These are phyloP conservation scores for Arthrinium phaeospermum DNA, from an alignment of 2,329 filamentous ascomycete genomes.

Conservation along the genomic window DNA sequence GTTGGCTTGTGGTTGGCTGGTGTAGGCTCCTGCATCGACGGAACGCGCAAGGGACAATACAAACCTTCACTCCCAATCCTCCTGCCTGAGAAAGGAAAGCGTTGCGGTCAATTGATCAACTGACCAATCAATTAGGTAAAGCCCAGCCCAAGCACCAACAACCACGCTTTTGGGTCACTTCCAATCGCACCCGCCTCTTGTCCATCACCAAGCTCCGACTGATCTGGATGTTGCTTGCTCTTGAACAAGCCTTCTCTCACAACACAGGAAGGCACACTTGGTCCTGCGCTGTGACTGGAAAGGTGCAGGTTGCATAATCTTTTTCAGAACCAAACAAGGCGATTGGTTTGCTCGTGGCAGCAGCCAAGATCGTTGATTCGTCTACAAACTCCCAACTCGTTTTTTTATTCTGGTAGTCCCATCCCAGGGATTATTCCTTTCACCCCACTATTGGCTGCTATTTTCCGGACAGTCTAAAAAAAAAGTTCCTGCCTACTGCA, in stretches of 20 bases:
- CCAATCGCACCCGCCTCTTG: neutral
- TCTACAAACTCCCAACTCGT: neutral
- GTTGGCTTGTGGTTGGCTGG: neutral
- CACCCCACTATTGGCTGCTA: slow-evolving; percentile 11
- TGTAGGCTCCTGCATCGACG: neutral
- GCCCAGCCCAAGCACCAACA: neutral
- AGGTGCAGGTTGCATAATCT: neutral
- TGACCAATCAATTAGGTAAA: neutral
- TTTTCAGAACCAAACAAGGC: neutral
- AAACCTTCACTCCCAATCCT: neutral
- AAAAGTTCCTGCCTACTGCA: slow-evolving; percentile 6
- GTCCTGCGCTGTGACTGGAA: neutral
- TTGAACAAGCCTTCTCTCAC: neutral
- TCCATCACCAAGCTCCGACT: slow-evolving; percentile 2
- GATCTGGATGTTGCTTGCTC: neutral
- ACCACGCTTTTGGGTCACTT: neutral
- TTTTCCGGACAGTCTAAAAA: slow-evolving; percentile 8
- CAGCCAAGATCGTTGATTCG: slow-evolving; percentile 1
- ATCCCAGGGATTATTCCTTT: neutral
- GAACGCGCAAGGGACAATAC: neutral
- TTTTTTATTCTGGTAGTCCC: neutral
- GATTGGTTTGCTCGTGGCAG: neutral
- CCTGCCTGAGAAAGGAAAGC: neutral
- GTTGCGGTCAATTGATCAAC: neutral
- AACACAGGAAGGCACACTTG: neutral